Evolutionary conservation across 2,329 filamentous ascomycete genomes (phyloP).

Genomic region (Ophiostoma montium): DNA sequence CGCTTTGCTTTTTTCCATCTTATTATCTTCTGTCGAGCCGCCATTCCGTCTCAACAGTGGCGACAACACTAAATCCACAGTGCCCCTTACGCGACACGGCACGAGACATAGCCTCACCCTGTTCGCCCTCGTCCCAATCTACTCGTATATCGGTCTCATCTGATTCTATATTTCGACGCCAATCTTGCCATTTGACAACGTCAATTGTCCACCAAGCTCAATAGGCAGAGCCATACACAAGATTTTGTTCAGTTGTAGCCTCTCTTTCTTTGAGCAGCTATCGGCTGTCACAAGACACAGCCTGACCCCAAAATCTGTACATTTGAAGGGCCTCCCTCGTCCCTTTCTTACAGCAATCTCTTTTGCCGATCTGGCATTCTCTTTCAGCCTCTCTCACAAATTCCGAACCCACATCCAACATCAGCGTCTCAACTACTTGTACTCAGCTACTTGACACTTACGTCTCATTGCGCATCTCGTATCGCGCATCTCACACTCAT

Average conservation of each 20-base stretch:
- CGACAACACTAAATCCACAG: constrained; percentile 3
- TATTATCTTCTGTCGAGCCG: background rate
- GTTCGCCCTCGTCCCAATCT: too few relatives aligned
- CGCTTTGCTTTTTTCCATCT: background rate
- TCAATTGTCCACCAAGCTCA: too few relatives aligned
- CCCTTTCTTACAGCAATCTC: too few relatives aligned
- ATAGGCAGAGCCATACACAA: too few relatives aligned
- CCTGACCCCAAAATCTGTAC: too few relatives aligned
- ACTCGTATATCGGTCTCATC: background rate
- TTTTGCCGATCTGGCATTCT: too few relatives aligned
- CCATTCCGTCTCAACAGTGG: constrained; percentile 1
- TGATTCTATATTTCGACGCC: background rate
- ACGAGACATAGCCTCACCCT: constrained; percentile 1
- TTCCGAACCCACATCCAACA: too few relatives aligned
- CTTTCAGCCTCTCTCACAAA: background rate
- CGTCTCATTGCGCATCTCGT: background rate
- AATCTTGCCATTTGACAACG: too few relatives aligned
- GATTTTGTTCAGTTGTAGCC: too few relatives aligned
- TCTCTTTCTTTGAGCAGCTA: too few relatives aligned
- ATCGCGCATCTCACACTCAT: background rate
- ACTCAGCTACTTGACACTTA: background rate
- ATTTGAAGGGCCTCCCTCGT: too few relatives aligned
- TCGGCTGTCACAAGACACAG: too few relatives aligned
- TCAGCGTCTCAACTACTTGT: background rate
- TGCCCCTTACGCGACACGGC: constrained; percentile 6